phyloP scores from a whole-genome alignment of 2,329 filamentous ascomycete genomes.

The Coniochaeta sp. region DNA sequence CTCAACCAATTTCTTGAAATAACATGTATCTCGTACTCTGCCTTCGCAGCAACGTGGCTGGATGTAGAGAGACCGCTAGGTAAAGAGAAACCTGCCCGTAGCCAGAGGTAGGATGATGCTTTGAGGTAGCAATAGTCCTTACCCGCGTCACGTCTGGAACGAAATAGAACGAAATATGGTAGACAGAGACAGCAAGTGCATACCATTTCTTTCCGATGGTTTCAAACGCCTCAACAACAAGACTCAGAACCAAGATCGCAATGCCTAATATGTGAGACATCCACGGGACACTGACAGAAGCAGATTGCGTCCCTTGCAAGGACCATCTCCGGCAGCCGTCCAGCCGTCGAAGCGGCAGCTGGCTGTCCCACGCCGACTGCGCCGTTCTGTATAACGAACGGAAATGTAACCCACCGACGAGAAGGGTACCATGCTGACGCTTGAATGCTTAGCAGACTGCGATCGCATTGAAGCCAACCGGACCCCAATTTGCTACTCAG shows the following conservation, averaged over 20 bases:
- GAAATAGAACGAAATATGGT: neutral
- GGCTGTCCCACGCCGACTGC: neutral
- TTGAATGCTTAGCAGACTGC: neutral
- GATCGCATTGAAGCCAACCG: neutral
- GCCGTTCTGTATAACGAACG: neutral
- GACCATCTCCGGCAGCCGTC: too few relatives aligned
- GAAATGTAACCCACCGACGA: neutral
- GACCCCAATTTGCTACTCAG: neutral
- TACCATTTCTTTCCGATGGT: neutral
- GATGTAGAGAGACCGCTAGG: neutral
- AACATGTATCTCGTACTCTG: neutral
- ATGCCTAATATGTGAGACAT: neutral
- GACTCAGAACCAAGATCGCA: neutral
- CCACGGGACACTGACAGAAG: neutral
- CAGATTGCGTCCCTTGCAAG: neutral
- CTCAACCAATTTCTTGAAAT: neutral
- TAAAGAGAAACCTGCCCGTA: neutral
- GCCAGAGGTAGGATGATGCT: neutral
- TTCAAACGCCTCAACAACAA: neutral
- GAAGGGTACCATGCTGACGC: neutral
- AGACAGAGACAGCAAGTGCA: neutral
- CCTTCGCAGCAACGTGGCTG: neutral
- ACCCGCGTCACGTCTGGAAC: too few relatives aligned
- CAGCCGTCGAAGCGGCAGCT: neutral
- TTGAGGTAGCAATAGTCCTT: neutral